Conservation (phyloP, 139 green algal species). For the Pedinophyceae sp. region DNA sequence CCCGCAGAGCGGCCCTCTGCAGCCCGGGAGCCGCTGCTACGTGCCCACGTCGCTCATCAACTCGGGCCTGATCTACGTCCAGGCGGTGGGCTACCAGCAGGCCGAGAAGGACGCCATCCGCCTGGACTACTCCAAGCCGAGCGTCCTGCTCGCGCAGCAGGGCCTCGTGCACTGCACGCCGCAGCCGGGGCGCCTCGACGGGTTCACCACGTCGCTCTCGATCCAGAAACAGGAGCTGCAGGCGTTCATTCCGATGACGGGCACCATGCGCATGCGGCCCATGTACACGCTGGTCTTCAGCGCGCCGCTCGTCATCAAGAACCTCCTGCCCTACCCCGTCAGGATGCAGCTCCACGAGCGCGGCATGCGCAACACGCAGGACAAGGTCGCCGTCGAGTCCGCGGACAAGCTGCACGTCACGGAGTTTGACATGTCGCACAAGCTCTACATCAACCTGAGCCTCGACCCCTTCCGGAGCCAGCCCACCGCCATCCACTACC, state of each 20-base stretch:
- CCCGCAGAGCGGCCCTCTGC: constrained; percentile 6
- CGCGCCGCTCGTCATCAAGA: constrained; percentile 23
- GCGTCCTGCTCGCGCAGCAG: constrained; percentile 19
- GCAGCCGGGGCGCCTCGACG: not conserved
- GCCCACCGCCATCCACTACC: not conserved
- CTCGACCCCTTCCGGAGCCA: not conserved
- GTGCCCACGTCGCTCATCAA: constrained; percentile 9
- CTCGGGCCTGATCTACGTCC: constrained; percentile 18
- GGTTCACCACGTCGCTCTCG: not conserved
- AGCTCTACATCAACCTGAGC: no score
- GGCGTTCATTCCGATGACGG: not conserved
- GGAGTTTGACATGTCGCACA: not conserved
- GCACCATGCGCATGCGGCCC: constrained; percentile 1
- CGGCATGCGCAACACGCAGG: not conserved
- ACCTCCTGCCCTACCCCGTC: constrained; percentile 24
- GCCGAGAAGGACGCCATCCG: constrained; percentile 25
- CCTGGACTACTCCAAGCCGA: constrained; percentile 10
- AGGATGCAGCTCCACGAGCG: constrained; percentile 10
- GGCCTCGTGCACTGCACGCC: constrained; percentile 28
- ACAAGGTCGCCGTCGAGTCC: constrained; percentile 6
- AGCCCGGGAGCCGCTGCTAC: constrained; percentile 14
- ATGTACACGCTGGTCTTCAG: constrained; percentile 23
- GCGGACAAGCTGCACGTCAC: no score
- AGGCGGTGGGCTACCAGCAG: constrained; percentile 17
- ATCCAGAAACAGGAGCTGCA: not conserved